Base-by-base conservation (phyloP, 1,284 basidiomycete genomes). In the Lentinula novae-zelandiae region DNA sequence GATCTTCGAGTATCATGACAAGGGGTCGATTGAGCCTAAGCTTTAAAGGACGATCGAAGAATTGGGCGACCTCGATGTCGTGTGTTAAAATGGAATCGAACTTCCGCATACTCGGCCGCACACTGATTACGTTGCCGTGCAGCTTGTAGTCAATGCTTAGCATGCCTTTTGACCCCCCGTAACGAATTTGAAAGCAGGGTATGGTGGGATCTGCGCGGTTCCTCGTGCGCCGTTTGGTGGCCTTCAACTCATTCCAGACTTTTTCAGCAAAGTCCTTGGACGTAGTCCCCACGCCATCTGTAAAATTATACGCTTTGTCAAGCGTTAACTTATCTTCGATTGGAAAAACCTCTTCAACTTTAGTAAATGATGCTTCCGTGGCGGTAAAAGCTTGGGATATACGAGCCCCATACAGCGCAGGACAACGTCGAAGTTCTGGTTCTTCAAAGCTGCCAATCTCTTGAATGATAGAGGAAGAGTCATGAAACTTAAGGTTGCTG, bases 231-330 rank as follows among this genome's bases (percentile, higher is more conserved):
- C 78, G 75, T 0, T 76, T 73, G 5, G 72, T 68, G 44, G 72
- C 73, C 20, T 81, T 72, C n/a, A 83, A 71, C 7, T 72, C 70
- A 62, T 64, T 62, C 72, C 82, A 84, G 27, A 90, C 83, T 22
- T 77, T 76, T 12, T 71, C 67, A 3, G 86, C 83, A n/a, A 90
- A 70, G 22, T 81, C 77, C 5, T 71, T 68, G 0, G 87, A 49
- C 62, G 90, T 81, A 0, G 81, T 87, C 0, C 88, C 89, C 8
- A 88, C 83, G 2, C 89, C 89, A 66, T 90, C 88, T 0, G 87
- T 89, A 69, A 56, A 60, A 33, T 87, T 89, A 59, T 74, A 75
- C 54, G 79, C 82, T 27, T 71, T 71, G 60, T 69, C 68, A 3
- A 36, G 12, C 5, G 71, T 73, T 13, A 71, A 68, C 62, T 88